Evolutionary conservation across 2,329 filamentous ascomycete genomes (phyloP).

Genomic region (Seiridium unicorne): DNA sequence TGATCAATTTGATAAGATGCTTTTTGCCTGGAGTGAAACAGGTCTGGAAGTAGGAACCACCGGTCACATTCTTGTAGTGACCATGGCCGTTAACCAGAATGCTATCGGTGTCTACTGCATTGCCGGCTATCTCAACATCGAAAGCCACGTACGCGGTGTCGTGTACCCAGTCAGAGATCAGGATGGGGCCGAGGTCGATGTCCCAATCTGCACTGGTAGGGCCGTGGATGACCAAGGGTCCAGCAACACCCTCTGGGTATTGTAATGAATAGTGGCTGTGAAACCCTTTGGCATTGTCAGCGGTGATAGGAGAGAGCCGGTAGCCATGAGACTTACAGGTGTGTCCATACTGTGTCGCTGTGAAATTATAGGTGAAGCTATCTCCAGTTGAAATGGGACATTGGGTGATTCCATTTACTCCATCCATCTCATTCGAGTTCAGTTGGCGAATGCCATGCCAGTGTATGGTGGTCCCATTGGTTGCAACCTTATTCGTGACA

Average conservation of each 20-base stretch:
- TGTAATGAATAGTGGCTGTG: slow-evolving; percentile 33
- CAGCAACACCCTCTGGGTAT: slow-evolving; percentile 43
- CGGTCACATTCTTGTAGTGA: slow-evolving; percentile 11
- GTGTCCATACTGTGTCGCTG: slow-evolving; percentile 33
- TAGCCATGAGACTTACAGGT: slow-evolving; percentile 16
- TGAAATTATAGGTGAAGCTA: slow-evolving; percentile 32
- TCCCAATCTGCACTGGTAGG: slow-evolving; percentile 44
- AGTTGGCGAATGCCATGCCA: slow-evolving; percentile 34
- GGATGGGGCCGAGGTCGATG: slow-evolving; percentile 43
- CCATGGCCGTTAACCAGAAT: slow-evolving; percentile 35
- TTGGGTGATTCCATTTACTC: slow-evolving; percentile 37
- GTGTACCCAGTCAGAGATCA: slow-evolving; percentile 49
- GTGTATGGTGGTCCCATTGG: slow-evolving; percentile 30
- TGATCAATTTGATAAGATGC: slow-evolving; percentile 42
- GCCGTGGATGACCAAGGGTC: slow-evolving; percentile 46
- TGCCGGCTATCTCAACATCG: slow-evolving; percentile 13
- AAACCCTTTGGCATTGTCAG: slow-evolving; percentile 20
- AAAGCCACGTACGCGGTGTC: slow-evolving; percentile 17
- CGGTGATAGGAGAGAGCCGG: background rate
- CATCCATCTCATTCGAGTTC: slow-evolving; percentile 27
- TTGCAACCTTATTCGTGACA: slow-evolving; percentile 19
- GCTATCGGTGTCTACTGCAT: slow-evolving; percentile 18
- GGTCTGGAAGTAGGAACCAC: slow-evolving; percentile 24
- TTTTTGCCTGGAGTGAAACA: slow-evolving; percentile 32
- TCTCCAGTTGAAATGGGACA: slow-evolving; percentile 53